A percentile compares a stretch with the other conserved stretches of the same genome.
Evolutionary conservation across 352 stramenopile species (phyloP).

Genomic region (Pythium brassicae): DNA sequence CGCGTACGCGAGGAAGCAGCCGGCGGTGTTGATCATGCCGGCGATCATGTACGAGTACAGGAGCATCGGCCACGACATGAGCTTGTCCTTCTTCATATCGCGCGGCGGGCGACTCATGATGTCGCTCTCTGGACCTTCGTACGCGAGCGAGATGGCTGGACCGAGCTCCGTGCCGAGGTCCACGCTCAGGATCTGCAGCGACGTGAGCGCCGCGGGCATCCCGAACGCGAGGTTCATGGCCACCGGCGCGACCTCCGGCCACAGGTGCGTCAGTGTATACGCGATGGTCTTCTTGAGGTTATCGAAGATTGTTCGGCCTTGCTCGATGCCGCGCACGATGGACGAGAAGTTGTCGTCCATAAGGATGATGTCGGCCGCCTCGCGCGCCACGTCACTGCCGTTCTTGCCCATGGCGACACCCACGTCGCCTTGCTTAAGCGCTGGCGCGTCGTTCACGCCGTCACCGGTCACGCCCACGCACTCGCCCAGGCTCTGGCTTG

Average conservation of each 20-base stretch:
- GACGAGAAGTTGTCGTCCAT: constrained; percentile 96
- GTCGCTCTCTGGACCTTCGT: constrained; percentile 69
- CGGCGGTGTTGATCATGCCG: constrained; percentile 68
- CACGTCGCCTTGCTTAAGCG: constrained; percentile 87
- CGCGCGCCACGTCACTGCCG: constrained; percentile 91
- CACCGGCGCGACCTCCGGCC: constrained; percentile 66
- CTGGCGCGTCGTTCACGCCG: constrained; percentile 60
- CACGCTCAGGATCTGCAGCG: constrained; percentile 87
- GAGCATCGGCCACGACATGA: constrained; percentile 81
- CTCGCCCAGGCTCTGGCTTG: constrained; percentile 33
- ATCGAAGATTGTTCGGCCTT: constrained; percentile 59
- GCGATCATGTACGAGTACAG: constrained; percentile 82
- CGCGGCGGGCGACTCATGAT: constrained; percentile 77
- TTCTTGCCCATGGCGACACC: constrained; percentile 96
- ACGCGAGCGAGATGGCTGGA: constrained; percentile 87
- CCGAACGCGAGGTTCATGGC: constrained; percentile 78
- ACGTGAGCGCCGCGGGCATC: constrained; percentile 75
- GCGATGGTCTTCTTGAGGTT: constrained; percentile 93
- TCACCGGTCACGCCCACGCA: constrained; percentile 80
- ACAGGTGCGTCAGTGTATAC: constrained; percentile 88
- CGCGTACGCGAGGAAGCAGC: constrained; percentile 32
- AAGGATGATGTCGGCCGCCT: constrained; percentile 93
- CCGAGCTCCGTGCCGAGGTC: constrained; percentile 88
- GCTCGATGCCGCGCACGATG: constrained; percentile 80
- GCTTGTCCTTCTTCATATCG: constrained; percentile 60